Conservation (phyloP, 495 filamentous ascomycete genomes). For the Aeminium ludgeri region DNA sequence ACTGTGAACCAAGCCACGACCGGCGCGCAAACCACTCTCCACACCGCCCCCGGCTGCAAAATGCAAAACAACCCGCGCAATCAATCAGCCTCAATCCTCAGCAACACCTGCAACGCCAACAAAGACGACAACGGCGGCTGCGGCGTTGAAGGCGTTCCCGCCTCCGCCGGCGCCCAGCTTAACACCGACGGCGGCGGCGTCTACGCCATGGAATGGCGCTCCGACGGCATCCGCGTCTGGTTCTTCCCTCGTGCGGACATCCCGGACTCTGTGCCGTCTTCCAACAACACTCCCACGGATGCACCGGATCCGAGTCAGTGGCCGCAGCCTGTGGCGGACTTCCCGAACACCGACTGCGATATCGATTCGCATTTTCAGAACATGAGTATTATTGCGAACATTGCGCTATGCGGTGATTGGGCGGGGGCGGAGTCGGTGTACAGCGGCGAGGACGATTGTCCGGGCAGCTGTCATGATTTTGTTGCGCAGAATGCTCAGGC, state of each 20-base stretch:
- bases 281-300: conserved; percentile 21
- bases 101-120: no score
- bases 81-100: no score
- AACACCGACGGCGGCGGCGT: conserved; percentile 35
- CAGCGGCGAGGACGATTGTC: no score
- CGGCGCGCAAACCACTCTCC: conserved; percentile 32
- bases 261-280: conserved; percentile 16
- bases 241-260: conserved; percentile 30
- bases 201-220: conserved; percentile 32
- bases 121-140: conserved; percentile 29
- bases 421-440: no score
- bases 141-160: conserved; percentile 24
- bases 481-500: no score
- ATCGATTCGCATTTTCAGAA: conserved; percentile 33
- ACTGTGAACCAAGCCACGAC: conserved; percentile 29
- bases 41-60: conserved; percentile 29
- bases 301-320: conserved; percentile 32
- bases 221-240: conserved; percentile 34
- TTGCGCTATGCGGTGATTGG: conserved; percentile 6
- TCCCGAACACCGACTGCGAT: conserved; percentile 34
- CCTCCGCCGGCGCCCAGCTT: conserved; percentile 29
- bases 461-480: no score
- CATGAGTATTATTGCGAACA: conserved; percentile 36
- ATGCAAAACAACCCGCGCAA: conserved; percentile 23
- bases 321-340: conserved; percentile 33